A percentile compares a stretch with the other conserved stretches of the same genome.
Conservation (phyloP, 495 filamentous ascomycete species). For the Aspergillus wentii region DNA sequence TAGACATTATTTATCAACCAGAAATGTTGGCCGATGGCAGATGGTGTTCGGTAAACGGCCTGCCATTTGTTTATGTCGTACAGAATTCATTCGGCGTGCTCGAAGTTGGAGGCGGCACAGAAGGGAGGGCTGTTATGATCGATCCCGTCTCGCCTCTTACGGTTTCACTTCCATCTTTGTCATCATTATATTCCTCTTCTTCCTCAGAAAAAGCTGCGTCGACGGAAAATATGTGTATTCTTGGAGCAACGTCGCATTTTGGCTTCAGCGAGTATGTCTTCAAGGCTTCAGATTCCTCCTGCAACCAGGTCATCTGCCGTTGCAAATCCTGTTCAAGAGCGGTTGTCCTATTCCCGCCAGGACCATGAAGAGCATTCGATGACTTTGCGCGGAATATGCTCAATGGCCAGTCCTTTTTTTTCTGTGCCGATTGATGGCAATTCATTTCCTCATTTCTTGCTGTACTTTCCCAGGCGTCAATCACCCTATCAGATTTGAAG, state of each 20-base stretch:
- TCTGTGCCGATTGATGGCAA: constrained; percentile 3
- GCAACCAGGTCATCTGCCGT: constrained; percentile 29
- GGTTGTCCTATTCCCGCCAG: too few relatives aligned
- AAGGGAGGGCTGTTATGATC: constrained; percentile 36
- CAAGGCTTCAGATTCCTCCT: constrained; percentile 22
- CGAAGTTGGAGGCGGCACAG: constrained; percentile 18
- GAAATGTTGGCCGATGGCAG: too few relatives aligned
- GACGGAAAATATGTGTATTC: constrained; percentile 32
- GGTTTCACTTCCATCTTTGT: constrained; percentile 2
- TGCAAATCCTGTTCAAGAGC: constrained; percentile 13
- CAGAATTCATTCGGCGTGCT: too few relatives aligned
- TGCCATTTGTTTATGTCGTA: too few relatives aligned
- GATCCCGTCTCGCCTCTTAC: constrained; percentile 18
- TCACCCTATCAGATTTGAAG: constrained; percentile 34
- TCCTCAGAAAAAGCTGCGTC: constrained; percentile 25
- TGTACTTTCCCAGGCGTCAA: constrained; percentile 34
- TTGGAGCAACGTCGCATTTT: constrained; percentile 21
- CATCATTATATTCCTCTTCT: constrained; percentile 3
- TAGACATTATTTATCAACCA: too few relatives aligned
- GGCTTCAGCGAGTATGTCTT: constrained; percentile 34
- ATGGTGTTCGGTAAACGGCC: too few relatives aligned
- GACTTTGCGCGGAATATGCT: constrained; percentile 32
- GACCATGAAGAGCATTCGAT: constrained; percentile 9
- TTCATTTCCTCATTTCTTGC: constrained; percentile 12
- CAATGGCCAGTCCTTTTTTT: constrained; percentile 26